These are phyloP conservation scores for Leccinum olivaceopallidum DNA, from an alignment of 768 basidiomycete species.

Conservation along the genomic window DNA sequence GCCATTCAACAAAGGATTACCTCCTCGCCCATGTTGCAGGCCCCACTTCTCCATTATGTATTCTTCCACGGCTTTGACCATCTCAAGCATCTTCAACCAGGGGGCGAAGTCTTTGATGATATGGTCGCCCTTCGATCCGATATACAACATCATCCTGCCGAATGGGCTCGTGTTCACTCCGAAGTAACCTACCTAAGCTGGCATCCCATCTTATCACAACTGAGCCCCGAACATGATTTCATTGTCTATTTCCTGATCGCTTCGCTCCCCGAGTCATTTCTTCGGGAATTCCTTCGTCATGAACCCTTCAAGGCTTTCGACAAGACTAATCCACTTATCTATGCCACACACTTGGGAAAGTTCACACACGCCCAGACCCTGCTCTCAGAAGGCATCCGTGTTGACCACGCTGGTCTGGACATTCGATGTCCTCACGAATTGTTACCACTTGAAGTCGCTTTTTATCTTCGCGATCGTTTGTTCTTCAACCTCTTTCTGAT, in stretches of 20 bases:
- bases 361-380: not conserved
- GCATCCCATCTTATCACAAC: not conserved
- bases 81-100: not conserved
- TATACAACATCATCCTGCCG: not conserved
- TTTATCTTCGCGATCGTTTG: not conserved
- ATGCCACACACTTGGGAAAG: not conserved
- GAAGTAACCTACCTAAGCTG: not conserved
- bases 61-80: not conserved
- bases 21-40: not conserved
- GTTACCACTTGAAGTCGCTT: too few relatives aligned
- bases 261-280: not conserved
- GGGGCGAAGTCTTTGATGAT: not conserved
- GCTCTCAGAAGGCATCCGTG: not conserved
- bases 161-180: not conserved
- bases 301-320: not conserved
- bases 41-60: not conserved
- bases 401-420: not conserved
- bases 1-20: too few relatives aligned
- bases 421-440: not conserved
- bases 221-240: not conserved
- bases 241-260: not conserved
- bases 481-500: not conserved
- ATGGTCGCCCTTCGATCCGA: not conserved
- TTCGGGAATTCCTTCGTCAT: constrained; percentile 2
- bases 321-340: constrained; percentile 3